Evolutionary conservation across 2,329 filamentous ascomycete species (phyloP), one percentile per base, ranked within the genome.

Genomic region (Epichloe typhina): DNA sequence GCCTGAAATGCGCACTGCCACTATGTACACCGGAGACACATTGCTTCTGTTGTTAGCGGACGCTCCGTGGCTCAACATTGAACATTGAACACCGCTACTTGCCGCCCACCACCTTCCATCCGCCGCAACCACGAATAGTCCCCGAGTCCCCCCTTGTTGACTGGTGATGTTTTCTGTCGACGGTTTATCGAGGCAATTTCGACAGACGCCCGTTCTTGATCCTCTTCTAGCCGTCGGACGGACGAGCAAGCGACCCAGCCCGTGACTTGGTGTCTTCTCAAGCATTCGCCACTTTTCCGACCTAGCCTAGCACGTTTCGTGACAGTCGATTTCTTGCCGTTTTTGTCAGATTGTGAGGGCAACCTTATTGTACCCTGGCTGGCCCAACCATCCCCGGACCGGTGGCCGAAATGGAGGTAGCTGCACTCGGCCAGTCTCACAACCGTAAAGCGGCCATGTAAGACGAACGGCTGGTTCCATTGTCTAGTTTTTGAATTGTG

Each of bases 381-480:
- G 36, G 19, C 37, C 43, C 19, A 47, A 47, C 38, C 11, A 44
- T 19, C 11, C 11, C 31, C 26, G 19, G 45, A 17, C 23, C 19
- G 26, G 49, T 53, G 52, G 52, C 52, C 52, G 52, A 48, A 42
- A 53, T 51, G 42, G 50, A 51, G 52, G 52, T 51, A 42, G 46
- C 49, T 49, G 46, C 17, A 23, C 40, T 39, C 21, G 23, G 46
- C 46, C 38, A 53, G n/a, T 11, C 7, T 17, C 9, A 38, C 11
- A 8, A 37, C 36, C 40, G 7, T 3, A 53, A 53, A 53, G 31
- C 52, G 52, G 52, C 52, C 49, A 49, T 26, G 45, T 39, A n/a
- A 43, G 49, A 49, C 12, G 12, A 33, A 31, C 35, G 42, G 36
- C 46, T 49, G 40, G 33, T 17, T 38, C 8, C 15, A 43, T 49